Percentiles rank a stretch among this genome's conserved stretches.
Conservation (phyloP, 106 monocot genomes). For the Dioscorea alata region DNA sequence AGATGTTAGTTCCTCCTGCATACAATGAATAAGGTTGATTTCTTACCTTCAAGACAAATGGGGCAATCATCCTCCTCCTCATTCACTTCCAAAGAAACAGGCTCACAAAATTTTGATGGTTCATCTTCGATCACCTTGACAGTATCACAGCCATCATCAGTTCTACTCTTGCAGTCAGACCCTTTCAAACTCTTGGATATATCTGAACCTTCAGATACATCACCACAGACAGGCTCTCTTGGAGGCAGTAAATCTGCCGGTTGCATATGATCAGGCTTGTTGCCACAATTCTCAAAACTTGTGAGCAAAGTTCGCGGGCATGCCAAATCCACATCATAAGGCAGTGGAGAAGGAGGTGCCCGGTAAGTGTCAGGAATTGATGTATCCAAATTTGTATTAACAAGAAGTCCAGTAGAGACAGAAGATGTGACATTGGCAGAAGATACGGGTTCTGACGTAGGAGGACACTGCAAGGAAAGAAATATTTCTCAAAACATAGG, state of each 20-base stretch:
- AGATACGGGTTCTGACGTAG: slow-evolving; percentile 42
- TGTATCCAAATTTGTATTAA: slow-evolving; percentile 48
- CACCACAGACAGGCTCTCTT: slow-evolving; percentile 10
- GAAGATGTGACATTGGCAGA: slow-evolving; percentile 29
- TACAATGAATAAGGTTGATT: too few relatives aligned
- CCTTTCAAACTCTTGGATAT: slow-evolving; percentile 26
- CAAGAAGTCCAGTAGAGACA: slow-evolving; percentile 37
- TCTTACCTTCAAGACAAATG: slow-evolving; percentile 91
- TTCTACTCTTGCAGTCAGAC: slow-evolving; percentile 31
- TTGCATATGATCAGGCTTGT: slow-evolving; percentile 21
- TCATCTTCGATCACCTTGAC: slow-evolving; percentile 33
- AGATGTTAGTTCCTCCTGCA: too few relatives aligned
- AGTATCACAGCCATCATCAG: slow-evolving; percentile 10
- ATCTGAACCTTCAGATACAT: slow-evolving; percentile 19
- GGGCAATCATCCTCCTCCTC: slow-evolving; percentile 93
- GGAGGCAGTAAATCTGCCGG: slow-evolving; percentile 9
- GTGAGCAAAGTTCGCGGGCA: slow-evolving; percentile 18
- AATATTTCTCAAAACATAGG: not conserved
- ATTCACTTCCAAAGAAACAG: slow-evolving; percentile 7
- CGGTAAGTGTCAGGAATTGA: slow-evolving; percentile 46
- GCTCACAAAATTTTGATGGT: slow-evolving; percentile 17
- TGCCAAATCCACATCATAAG: slow-evolving; percentile 36
- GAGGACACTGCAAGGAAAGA: slow-evolving; percentile 36
- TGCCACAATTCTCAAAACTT: slow-evolving; percentile 17
- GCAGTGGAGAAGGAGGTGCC: slow-evolving; percentile 51